Evolutionary conservation across 345 rosid genomes (phyloP).

Genomic region (Microcos paniculata): DNA sequence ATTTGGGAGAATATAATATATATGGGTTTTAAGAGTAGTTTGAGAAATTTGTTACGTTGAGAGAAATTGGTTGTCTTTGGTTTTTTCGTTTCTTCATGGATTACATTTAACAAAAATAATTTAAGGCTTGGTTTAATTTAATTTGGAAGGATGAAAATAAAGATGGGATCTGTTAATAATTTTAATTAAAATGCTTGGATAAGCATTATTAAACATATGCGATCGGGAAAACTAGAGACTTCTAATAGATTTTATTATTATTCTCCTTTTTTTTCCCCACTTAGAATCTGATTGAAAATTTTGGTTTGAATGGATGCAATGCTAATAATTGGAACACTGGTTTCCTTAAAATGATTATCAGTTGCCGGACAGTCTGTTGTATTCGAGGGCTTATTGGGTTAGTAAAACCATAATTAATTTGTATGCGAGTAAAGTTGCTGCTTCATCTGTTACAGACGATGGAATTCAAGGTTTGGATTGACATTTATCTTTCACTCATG

Average conservation of each 20-base stretch:
- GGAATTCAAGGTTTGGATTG: conserved; percentile 56
- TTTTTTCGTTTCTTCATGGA: no score
- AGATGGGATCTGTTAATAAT: no score
- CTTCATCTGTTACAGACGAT: conserved; percentile 48
- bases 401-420: conserved; percentile 58
- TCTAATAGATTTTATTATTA: background rate
- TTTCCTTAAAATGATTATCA: conserved; percentile 29
- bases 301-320: no score
- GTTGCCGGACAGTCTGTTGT: conserved; percentile 50
- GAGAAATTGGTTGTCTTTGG: background rate
- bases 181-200: background rate
- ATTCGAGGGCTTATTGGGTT: no score
- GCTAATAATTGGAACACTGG: no score
- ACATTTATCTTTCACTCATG: background rate
- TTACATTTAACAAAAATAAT: no score
- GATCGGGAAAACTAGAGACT: background rate
- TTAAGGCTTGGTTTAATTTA: no score
- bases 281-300: no score
- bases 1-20: no score
- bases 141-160: no score
- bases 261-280: background rate
- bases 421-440: conserved; percentile 63
- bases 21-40: no score
- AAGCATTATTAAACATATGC: background rate
- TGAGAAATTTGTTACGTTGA: background rate